Percentiles rank a stretch among this genome's conserved stretches.
These are phyloP conservation scores for Cyberlindnera meyerae DNA, from an alignment of 805 yeast species.

Conservation along the genomic window DNA sequence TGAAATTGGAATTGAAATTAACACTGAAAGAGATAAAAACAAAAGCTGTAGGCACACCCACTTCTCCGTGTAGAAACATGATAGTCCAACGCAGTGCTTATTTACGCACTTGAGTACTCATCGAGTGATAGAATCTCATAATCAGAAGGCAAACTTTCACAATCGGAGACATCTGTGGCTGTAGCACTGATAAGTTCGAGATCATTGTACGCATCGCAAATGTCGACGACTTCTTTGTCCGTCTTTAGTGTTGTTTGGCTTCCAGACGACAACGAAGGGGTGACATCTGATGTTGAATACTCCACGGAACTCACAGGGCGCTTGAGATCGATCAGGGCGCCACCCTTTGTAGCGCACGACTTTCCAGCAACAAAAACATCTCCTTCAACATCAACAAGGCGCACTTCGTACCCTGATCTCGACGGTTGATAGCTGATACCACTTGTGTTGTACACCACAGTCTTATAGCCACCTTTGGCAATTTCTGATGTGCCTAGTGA, in stretches of 20 bases:
- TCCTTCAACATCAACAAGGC: not conserved
- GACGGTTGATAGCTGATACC: constrained; percentile 2
- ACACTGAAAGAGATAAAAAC: not conserved
- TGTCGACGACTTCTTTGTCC: too few species aligned
- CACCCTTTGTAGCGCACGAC: too few species aligned
- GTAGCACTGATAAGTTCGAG: not conserved
- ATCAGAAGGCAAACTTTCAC: not conserved
- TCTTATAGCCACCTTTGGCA: constrained; percentile 6
- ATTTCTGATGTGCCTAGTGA: constrained; percentile 2
- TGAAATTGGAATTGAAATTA: not conserved
- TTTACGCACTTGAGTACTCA: not conserved
- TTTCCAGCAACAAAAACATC: constrained; percentile 2
- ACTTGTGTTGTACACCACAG: constrained; percentile 2
- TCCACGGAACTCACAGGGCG: too few species aligned
- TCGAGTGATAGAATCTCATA: not conserved
- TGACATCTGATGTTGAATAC: too few species aligned
- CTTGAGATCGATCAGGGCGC: constrained; percentile 2
- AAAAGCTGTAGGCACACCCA: too few species aligned
- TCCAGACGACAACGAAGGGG: too few species aligned
- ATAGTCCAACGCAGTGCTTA: not conserved
- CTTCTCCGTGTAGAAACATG: too few species aligned
- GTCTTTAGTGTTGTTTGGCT: too few species aligned
- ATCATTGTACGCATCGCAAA: too few species aligned
- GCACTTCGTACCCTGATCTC: not conserved
- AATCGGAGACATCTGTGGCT: not conserved